Evolutionary conservation across 2,329 filamentous ascomycete species (phyloP).

Genomic region (Plectosphaerella sp.): DNA sequence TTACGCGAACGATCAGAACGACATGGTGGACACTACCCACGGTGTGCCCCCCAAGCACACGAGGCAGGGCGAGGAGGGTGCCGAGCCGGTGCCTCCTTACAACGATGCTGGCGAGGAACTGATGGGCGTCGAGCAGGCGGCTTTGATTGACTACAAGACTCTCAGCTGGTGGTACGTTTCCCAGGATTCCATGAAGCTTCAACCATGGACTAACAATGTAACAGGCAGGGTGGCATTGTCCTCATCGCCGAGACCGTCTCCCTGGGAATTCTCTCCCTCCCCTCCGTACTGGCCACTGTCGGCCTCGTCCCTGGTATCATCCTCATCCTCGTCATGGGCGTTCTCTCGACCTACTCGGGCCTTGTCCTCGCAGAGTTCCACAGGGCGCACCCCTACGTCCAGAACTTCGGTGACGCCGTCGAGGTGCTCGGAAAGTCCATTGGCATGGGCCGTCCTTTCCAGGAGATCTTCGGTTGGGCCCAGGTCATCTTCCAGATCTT

Average conservation of each 20-base stretch:
- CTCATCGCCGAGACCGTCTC: constrained; percentile 40
- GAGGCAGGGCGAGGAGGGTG: not conserved
- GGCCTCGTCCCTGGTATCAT: constrained; percentile 71
- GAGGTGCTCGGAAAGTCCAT: constrained; percentile 45
- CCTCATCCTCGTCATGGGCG: constrained; percentile 61
- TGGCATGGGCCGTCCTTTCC: constrained; percentile 47
- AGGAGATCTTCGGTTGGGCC: constrained; percentile 54
- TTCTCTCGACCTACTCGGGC: constrained; percentile 63
- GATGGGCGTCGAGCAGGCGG: constrained; percentile 5
- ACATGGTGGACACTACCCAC: constrained; percentile 1
- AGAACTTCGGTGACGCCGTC: constrained; percentile 63
- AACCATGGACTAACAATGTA: not conserved
- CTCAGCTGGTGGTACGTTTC: constrained; percentile 30
- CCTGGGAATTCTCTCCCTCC: constrained; percentile 63
- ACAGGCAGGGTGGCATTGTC: constrained; percentile 39
- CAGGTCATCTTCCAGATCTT: constrained; percentile 62
- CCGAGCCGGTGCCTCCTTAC: not conserved
- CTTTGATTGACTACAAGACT: constrained; percentile 29
- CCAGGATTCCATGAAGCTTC: no score
- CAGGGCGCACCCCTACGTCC: constrained; percentile 62
- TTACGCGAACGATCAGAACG: constrained; percentile 1
- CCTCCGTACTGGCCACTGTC: constrained; percentile 67
- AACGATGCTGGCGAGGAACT: not conserved
- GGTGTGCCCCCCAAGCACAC: not conserved
- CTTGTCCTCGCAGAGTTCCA: constrained; percentile 62